Evolutionary conservation across 768 basidiomycete species (phyloP), one percentile per base, ranked within the genome.

Genomic region (Macrolepiota fuliginosa): DNA sequence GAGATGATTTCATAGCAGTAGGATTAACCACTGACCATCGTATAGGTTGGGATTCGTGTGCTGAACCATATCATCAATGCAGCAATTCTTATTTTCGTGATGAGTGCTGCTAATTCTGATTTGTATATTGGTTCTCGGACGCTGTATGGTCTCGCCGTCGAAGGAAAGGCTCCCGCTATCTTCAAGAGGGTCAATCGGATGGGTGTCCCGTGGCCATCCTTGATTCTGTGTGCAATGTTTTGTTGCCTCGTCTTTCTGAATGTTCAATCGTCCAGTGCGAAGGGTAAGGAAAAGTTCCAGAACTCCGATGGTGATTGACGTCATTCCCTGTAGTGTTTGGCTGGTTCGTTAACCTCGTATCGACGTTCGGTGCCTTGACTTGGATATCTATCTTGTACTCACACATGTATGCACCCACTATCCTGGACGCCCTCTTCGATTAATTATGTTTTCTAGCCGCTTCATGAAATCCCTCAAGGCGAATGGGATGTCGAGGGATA

Each of bases 1-100:
- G 60, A 47, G 68, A 66, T 22, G 4, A 22, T 3, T 39, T 49
- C 27, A 22, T 24, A 7, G 19, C 9, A 3, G 12, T 11, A 11
- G 12, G 24, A 49, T 13, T 19, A 24, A 45, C 39, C 6, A 53
- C 42, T 66, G 24, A 50, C 17, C 50, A 3, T 39, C 15, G 24
- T n/a, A 4, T 40, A 79, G 67, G 85, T 81, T 53, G 83, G 85
- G 27, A 88, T 90, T 71, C 79, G 77, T 64, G 78, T 78, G 10
- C 74, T 89, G 9, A 79, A 83, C 60, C 81, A 90, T 68, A 71
- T 92, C 63, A 86, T 92, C 68, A 88, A 89, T 63, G 81, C 78
- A 13, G 81, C 79, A 3, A 83, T 88, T 64, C 76, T 89, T 25
- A 73, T 89, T 64, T 89, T 88, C 69, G 83, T 87, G n/a, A 76